phyloP scores from a whole-genome alignment of 2,329 filamentous ascomycete genomes.

The Cladosporium cucumerinum region DNA sequence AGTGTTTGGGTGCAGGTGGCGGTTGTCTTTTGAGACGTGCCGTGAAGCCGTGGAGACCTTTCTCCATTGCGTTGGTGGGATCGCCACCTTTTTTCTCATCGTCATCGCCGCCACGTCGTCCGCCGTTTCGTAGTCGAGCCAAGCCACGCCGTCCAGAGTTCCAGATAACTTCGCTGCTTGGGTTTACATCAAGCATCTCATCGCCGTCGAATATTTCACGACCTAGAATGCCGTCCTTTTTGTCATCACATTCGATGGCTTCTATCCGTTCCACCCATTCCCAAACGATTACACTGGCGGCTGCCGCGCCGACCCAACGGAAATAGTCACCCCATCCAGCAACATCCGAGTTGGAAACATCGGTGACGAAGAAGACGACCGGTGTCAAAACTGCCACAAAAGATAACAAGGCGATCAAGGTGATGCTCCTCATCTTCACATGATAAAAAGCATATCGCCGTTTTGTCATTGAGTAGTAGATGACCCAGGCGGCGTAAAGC shows the following conservation, averaged over 20 bases:
- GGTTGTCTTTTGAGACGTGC: slow-evolving; percentile 28
- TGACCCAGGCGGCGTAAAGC: slow-evolving; percentile 87
- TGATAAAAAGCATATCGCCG: slow-evolving; percentile 89
- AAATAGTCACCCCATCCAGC: slow-evolving; percentile 95
- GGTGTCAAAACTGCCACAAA: slow-evolving; percentile 80
- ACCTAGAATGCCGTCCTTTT: slow-evolving; percentile 87
- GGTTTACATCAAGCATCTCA: slow-evolving; percentile 75
- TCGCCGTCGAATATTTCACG: slow-evolving; percentile 91
- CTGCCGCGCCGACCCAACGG: slow-evolving; percentile 90
- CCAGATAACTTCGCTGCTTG: slow-evolving; percentile 56
- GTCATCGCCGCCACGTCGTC: slow-evolving; percentile 32
- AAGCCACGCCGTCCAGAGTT: slow-evolving; percentile 41
- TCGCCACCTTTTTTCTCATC: slow-evolving; percentile 25
- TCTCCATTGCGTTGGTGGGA: slow-evolving; percentile 27
- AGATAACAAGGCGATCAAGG: slow-evolving; percentile 73
- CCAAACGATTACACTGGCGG: slow-evolving; percentile 95
- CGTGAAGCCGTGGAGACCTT: slow-evolving; percentile 26
- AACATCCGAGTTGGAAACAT: slow-evolving; percentile 80
- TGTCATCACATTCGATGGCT: slow-evolving; percentile 84
- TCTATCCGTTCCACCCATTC: slow-evolving; percentile 97
- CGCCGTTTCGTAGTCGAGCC: slow-evolving; percentile 30
- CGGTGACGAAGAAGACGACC: slow-evolving; percentile 88
- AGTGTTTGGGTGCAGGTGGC: slow-evolving; percentile 28
- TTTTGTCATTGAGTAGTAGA: slow-evolving; percentile 91
- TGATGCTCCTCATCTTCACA: slow-evolving; percentile 84